Conservation (phyloP, 129 eudicot species). For the Ambrosia artemisiifolia region DNA sequence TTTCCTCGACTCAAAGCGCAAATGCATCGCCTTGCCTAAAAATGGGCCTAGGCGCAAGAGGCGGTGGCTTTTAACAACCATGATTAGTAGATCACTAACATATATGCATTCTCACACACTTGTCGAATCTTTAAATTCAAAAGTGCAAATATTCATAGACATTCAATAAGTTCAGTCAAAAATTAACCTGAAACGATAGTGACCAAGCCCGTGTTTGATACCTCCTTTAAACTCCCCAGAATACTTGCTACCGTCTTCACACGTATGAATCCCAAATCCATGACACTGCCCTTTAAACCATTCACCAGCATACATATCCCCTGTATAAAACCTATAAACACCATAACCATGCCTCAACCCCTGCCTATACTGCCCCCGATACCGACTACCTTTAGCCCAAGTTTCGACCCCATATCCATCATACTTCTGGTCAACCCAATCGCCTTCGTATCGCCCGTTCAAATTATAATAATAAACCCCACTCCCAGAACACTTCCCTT, state of each 20-base stretch:
- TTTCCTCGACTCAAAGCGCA: too few species aligned
- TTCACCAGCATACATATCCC: slow-evolving; percentile 75
- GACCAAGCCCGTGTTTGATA: slow-evolving; percentile 84
- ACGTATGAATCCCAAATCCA: slow-evolving; percentile 73
- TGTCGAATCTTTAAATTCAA: neutral
- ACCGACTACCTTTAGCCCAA: slow-evolving; percentile 80
- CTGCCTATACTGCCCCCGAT: slow-evolving; percentile 70
- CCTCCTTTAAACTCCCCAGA: slow-evolving; percentile 76
- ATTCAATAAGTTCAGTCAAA: neutral
- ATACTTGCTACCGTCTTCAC: slow-evolving; percentile 78
- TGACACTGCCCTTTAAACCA: slow-evolving; percentile 89
- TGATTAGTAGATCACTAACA: neutral
- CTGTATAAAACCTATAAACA: slow-evolving; percentile 68
- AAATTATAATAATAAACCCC: slow-evolving; percentile 76
- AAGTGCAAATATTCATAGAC: neutral
- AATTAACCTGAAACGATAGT: slow-evolving; percentile 81
- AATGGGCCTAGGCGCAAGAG: too few species aligned
- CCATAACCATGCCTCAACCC: slow-evolving; percentile 87
- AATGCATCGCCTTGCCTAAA: too few species aligned
- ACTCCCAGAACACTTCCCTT: slow-evolving; percentile 87
- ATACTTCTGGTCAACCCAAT: slow-evolving; percentile 84
- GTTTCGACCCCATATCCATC: slow-evolving; percentile 91
- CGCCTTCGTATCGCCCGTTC: slow-evolving; percentile 89
- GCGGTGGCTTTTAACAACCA: too few species aligned
- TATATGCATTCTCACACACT: neutral